These are phyloP conservation scores for Wickerhamiella dianesei DNA, from an alignment of 805 yeast species.

Conservation along the genomic window DNA sequence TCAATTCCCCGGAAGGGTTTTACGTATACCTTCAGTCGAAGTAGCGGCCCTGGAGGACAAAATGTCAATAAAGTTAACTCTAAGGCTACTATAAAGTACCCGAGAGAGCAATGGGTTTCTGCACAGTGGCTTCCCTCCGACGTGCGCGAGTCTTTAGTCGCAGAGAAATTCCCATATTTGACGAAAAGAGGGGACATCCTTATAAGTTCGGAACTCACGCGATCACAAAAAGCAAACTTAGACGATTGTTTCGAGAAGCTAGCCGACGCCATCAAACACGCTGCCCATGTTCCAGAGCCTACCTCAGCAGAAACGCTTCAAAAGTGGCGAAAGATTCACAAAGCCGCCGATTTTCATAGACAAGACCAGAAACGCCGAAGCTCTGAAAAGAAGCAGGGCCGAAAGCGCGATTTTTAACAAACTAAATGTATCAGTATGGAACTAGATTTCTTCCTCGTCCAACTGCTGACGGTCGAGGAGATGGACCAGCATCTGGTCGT, in stretches of 20 bases:
- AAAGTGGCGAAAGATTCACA: slow-evolving; percentile 36
- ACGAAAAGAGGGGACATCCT: slow-evolving; percentile 43
- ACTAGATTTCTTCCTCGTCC: not conserved
- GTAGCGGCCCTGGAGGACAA: slow-evolving; percentile 84
- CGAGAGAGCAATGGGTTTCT: slow-evolving; percentile 31
- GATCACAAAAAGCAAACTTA: slow-evolving; percentile 47
- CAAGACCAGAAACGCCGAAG: slow-evolving; percentile 27
- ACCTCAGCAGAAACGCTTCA: slow-evolving; percentile 32
- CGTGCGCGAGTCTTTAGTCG: slow-evolving; percentile 29
- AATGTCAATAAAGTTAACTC: slow-evolving; percentile 60
- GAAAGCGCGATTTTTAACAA: slow-evolving; percentile 13
- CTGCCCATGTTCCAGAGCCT: slow-evolving; percentile 37
- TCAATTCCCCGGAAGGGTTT: slow-evolving; percentile 36
- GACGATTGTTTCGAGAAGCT: slow-evolving; percentile 50
- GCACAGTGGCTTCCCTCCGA: slow-evolving; percentile 49
- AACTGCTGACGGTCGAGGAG: not conserved
- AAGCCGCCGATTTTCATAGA: slow-evolving; percentile 26
- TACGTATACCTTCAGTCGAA: slow-evolving; percentile 36
- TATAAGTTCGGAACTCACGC: slow-evolving; percentile 44
- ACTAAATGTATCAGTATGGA: not conserved
- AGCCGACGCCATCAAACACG: slow-evolving; percentile 35
- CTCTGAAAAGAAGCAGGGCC: slow-evolving; percentile 29
- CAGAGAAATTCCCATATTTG: slow-evolving; percentile 35
- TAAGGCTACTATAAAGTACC: slow-evolving; percentile 48
- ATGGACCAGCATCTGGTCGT: not conserved